These are phyloP conservation scores for Starmerella scarabaei DNA, from an alignment of 805 yeast genomes.

Conservation along the genomic window DNA sequence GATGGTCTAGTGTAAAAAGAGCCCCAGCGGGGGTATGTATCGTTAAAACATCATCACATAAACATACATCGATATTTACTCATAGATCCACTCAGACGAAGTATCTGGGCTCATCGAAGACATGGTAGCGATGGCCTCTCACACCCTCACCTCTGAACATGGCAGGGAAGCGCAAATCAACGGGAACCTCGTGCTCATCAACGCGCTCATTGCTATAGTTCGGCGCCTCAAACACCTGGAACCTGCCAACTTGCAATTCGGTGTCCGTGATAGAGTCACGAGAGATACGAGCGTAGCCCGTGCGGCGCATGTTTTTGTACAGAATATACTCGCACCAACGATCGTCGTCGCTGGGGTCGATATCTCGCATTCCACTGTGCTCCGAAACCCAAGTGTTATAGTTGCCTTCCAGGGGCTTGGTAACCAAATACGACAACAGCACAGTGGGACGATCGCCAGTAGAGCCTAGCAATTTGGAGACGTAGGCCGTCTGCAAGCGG, in stretches of 20 bases:
- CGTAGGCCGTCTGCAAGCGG: constrained; percentile 63
- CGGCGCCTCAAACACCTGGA: constrained; percentile 40
- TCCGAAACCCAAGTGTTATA: constrained; percentile 84
- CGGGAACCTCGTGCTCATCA: constrained; percentile 43
- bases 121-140: constrained; percentile 87
- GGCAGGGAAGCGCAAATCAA: constrained; percentile 60
- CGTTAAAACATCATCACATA: no score
- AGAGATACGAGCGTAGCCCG: constrained; percentile 87
- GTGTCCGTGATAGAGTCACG: constrained; percentile 94
- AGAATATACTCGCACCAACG: constrained; percentile 97
- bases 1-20: no score
- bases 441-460: constrained; percentile 70
- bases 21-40: no score
- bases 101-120: constrained; percentile 86
- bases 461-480: constrained; percentile 68
- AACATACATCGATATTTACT: no score
- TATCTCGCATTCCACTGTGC: constrained; percentile 76
- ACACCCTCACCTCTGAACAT: constrained; percentile 81
- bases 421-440: constrained; percentile 78
- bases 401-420: constrained; percentile 76
- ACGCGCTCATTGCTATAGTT: constrained; percentile 46
- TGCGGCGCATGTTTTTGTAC: constrained; percentile 72
- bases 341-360: constrained; percentile 76
- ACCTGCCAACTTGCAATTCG: constrained; percentile 90
- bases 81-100: constrained; percentile 25